A percentile compares a stretch with the other conserved stretches of the same genome.
Evolutionary conservation across 495 filamentous ascomycete genomes (phyloP).

Genomic region (Sordaria brevicollis): DNA sequence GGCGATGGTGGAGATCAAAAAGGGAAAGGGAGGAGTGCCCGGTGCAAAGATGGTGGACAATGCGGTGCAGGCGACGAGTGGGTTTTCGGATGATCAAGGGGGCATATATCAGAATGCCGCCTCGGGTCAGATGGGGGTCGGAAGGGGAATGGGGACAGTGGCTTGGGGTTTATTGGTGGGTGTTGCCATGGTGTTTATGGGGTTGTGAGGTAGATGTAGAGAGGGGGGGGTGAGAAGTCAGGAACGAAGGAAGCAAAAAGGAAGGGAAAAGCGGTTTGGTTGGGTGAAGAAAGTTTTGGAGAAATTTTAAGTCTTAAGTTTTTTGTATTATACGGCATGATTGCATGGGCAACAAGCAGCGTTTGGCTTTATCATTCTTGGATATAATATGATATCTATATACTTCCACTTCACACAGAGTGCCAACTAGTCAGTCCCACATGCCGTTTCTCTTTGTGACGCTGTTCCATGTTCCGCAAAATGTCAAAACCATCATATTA

Average conservation of each 20-base stretch:
- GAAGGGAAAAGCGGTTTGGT: neutral
- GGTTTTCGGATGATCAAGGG: constrained; percentile 6
- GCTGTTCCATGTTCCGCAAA: no score
- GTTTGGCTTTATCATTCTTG: neutral
- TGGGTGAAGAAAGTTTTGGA: neutral
- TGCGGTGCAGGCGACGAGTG: constrained; percentile 46
- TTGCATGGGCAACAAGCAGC: neutral
- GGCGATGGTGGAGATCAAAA: constrained; percentile 62
- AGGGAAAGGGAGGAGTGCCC: constrained; percentile 54
- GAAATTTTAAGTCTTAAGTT: neutral
- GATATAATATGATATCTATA: neutral
- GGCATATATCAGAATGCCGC: neutral
- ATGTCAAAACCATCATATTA: no score
- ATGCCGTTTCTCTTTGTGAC: no score
- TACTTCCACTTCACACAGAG: neutral
- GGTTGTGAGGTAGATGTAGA: neutral
- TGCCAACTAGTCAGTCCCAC: no score
- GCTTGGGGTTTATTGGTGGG: neutral
- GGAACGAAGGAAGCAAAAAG: neutral
- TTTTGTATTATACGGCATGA: neutral
- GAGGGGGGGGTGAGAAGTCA: neutral
- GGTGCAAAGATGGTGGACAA: constrained; percentile 57
- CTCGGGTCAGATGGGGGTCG: neutral
- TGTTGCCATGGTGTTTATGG: neutral
- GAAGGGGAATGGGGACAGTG: neutral